Evolutionary conservation across 2,329 filamentous ascomycete species (phyloP), one percentile per base, ranked within the genome.

Genomic region (Diaporthe destruens): DNA sequence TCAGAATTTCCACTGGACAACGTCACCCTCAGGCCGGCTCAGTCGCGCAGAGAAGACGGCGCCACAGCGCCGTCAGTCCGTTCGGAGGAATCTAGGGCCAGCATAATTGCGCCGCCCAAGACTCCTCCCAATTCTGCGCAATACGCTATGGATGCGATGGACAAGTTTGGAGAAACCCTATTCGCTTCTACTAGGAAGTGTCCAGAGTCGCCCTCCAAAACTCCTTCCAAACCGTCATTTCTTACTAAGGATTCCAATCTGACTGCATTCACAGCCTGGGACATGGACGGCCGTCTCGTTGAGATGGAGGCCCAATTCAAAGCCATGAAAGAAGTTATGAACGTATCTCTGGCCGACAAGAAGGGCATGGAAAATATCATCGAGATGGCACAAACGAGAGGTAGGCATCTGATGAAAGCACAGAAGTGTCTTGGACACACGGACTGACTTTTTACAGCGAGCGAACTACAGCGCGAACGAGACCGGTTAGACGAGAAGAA

Each of bases 161-260:
- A 77, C n/a, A 72, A 67, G 32, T 74, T 82, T 51, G 74, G 77
- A 69, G 74, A 71, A 66, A 80, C 68, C n/a, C 59, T 74, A 67
- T 76, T 79, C 72, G 80, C 74, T 73, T 78, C 77, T 29, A 73
- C 69, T 49, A 74, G 79, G 77, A 84, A 81, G 75, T 81, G 77
- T 71, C 78, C 78, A 18, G 65, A 72, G 29, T 82, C 84, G 78
- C 85, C 85, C 73, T 82, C 76, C 47, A 87, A 88, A 76, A 77
- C 67, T 69, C 73, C 68, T 70, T 74, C 69, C 39, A 74, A 71
- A 56, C 53, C 51, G 44, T 69, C 80, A 1, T 95, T 88, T 85
- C 85, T 96, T 78, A 92, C 88, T 76, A 93, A 91, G 84, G 84
- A 91, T 86, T 94, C 95, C 91, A 92, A 94, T 87, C 84, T 88